Conservation (phyloP, 495 filamentous ascomycete species). For the Aspergillus cavernicola region DNA sequence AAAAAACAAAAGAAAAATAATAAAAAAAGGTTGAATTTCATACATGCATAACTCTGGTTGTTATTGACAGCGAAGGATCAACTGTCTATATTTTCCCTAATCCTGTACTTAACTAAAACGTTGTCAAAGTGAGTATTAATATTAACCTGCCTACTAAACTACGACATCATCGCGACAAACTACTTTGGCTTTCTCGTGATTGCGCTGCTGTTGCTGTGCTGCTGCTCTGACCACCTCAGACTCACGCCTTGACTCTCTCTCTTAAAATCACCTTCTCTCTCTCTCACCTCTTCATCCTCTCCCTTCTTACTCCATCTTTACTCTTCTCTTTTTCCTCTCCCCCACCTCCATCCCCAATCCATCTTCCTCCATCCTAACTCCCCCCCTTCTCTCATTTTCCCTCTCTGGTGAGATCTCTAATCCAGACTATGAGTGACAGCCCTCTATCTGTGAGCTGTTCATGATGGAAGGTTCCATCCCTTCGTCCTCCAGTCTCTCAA, state of each 20-base stretch:
- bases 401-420: conserved; percentile 1
- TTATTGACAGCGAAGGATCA: conserved; percentile 9
- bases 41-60: conserved; percentile 15
- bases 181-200: no score
- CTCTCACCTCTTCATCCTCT: background rate
- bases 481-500: conserved; percentile 17
- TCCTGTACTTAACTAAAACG: no score
- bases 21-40: background rate
- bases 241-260: conserved; percentile 6
- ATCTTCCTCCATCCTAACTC: background rate
- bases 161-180: conserved; percentile 8
- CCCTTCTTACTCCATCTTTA: conserved; percentile 2
- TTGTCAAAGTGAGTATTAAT: no score
- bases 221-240: conserved; percentile 11
- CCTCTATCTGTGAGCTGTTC: conserved; percentile 8
- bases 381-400: background rate
- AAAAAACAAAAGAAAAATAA: background rate
- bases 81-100: background rate
- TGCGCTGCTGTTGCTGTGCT: no score
- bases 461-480: conserved; percentile 28
- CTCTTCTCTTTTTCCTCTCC: conserved; percentile 1
- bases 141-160: conserved; percentile 6
- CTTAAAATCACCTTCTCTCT: conserved; percentile 1
- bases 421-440: conserved; percentile 21
- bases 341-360: conserved; percentile 1